Percentiles rank a stretch among this genome's conserved stretches.
Conservation (phyloP, 192 early-diverging fungal species). For the Entophlyctis helioformis region DNA sequence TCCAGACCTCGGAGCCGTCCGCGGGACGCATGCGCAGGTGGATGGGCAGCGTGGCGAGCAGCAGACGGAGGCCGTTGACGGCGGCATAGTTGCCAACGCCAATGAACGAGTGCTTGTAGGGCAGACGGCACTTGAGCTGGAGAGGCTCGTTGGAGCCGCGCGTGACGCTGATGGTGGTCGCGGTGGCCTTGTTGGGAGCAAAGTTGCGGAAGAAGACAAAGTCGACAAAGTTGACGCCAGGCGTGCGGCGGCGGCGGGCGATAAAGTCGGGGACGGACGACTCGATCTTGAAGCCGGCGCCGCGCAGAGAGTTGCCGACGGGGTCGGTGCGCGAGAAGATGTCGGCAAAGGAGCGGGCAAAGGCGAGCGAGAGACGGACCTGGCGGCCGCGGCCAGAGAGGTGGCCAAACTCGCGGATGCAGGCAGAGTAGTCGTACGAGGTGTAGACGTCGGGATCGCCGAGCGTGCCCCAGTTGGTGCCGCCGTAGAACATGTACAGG, state of each 20-base stretch:
- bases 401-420: slow-evolving; percentile 57
- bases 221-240: no score
- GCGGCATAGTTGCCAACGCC: slow-evolving; percentile 47
- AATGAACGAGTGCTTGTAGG: slow-evolving; percentile 52
- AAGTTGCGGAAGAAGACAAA: slow-evolving; percentile 58
- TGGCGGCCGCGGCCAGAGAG: slow-evolving; percentile 49
- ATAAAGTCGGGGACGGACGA: no score
- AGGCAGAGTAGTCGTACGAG: slow-evolving; percentile 65
- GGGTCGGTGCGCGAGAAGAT: slow-evolving; percentile 38
- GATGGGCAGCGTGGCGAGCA: slow-evolving; percentile 49
- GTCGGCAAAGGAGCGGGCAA: slow-evolving; percentile 46
- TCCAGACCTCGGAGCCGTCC: slow-evolving; percentile 46
- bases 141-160: slow-evolving; percentile 3
- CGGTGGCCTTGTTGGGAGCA: slow-evolving; percentile 18
- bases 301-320: no score
- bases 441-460: slow-evolving; percentile 58
- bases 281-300: no score
- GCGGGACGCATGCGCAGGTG: slow-evolving; percentile 16
- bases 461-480: slow-evolving; percentile 68
- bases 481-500: slow-evolving; percentile 66
- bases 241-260: no score
- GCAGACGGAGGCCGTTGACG: slow-evolving; percentile 33
- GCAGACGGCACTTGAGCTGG: slow-evolving; percentile 25
- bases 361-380: slow-evolving; percentile 43
- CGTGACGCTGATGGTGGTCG: slow-evolving; percentile 24